phyloP scores from a whole-genome alignment of 2,329 filamentous ascomycete genomes.

The Penicillium brevicompactum region DNA sequence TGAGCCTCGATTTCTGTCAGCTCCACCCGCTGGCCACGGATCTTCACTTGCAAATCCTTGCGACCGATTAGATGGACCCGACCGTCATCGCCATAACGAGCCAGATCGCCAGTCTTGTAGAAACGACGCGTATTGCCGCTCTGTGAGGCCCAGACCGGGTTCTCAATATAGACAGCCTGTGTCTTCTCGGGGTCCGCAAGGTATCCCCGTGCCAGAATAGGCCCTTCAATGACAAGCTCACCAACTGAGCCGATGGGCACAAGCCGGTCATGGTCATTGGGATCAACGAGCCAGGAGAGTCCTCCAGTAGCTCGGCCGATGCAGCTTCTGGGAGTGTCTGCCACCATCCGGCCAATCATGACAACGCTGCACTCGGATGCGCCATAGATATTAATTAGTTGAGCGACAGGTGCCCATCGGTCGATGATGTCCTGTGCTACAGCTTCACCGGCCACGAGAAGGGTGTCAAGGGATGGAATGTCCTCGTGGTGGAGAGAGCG shows the following conservation, averaged over 20 bases:
- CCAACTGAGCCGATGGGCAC: constrained; percentile 38
- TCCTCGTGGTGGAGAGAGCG: constrained; percentile 37
- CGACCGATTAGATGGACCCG: constrained; percentile 48
- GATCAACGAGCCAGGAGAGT: constrained; percentile 31
- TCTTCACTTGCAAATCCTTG: constrained; percentile 63
- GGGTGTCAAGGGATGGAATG: constrained; percentile 38
- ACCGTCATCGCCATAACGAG: constrained; percentile 27
- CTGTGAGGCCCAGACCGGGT: constrained; percentile 26
- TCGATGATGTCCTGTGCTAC: constrained; percentile 23
- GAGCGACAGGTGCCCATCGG: constrained; percentile 27
- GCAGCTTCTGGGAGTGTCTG: constrained; percentile 9
- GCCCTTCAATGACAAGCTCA: constrained; percentile 44
- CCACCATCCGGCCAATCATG: constrained; percentile 14
- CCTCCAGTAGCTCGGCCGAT: constrained; percentile 25
- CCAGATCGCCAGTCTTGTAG: constrained; percentile 35
- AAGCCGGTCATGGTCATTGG: constrained; percentile 29
- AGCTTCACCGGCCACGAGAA: constrained; percentile 36
- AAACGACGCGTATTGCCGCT: constrained; percentile 17
- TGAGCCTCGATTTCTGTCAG: constrained; percentile 49
- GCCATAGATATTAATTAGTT: constrained; percentile 42
- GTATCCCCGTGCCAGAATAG: constrained; percentile 45
- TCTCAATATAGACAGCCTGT: constrained; percentile 23
- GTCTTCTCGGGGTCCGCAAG: constrained; percentile 34
- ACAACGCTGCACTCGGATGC: constrained; percentile 34
- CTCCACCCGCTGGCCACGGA: constrained; percentile 63